phyloP scores from a whole-genome alignment of 1,284 basidiomycete species.

The Irpex rosettiformis region DNA sequence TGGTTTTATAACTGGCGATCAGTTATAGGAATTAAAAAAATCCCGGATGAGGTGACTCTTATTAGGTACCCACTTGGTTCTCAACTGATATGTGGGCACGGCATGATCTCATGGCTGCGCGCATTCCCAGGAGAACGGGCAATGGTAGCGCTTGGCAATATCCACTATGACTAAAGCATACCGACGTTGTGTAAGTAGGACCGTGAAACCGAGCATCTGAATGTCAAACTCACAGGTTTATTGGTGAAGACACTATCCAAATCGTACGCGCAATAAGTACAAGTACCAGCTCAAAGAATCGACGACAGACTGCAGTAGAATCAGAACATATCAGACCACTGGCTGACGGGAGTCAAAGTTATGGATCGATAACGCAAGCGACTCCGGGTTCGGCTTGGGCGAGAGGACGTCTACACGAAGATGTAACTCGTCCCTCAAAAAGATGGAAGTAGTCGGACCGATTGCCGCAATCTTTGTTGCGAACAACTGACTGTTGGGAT shows the following conservation, averaged over 20 bases:
- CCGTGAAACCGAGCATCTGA: too few species aligned
- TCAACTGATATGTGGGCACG: background rate
- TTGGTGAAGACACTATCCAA: too few species aligned
- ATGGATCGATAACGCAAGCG: constrained; percentile 39
- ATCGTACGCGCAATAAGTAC: too few species aligned
- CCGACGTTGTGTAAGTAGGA: too few species aligned
- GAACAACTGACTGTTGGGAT: background rate
- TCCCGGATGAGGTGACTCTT: too few species aligned
- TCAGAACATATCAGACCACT: too few species aligned
- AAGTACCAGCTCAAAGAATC: too few species aligned
- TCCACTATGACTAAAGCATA: too few species aligned
- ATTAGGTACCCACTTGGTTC: background rate
- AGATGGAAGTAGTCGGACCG: constrained; percentile 60
- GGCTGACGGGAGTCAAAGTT: constrained; percentile 11
- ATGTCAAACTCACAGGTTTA: too few species aligned
- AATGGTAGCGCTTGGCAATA: background rate
- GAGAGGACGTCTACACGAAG: constrained; percentile 53
- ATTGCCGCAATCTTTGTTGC: constrained; percentile 48
- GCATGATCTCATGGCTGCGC: background rate
- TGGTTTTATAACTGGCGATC: too few species aligned
- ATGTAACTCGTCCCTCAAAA: constrained; percentile 42
- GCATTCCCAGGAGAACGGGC: background rate
- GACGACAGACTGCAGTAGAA: too few species aligned
- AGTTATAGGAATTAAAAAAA: too few species aligned
- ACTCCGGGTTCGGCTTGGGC: constrained; percentile 52